phyloP scores from a whole-genome alignment of 1,284 basidiomycete species.

The Xanthoconium separans region DNA sequence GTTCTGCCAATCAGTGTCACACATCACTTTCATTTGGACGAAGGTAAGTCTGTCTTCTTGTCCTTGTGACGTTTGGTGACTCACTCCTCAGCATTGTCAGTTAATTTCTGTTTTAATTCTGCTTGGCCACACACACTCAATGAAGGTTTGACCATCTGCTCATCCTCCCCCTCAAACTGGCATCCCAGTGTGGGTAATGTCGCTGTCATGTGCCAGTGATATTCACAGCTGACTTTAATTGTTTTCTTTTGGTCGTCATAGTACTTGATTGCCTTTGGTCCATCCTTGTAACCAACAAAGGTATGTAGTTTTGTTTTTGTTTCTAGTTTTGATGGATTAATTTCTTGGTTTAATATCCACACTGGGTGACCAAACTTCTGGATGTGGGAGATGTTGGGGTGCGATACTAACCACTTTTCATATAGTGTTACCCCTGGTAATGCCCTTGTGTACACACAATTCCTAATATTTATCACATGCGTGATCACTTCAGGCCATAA shows the following conservation, averaged over 20 bases:
- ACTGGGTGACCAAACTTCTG: not conserved
- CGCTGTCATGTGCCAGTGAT: not conserved
- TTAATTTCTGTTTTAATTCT: no score
- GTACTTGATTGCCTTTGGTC: not conserved
- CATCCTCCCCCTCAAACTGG: not conserved
- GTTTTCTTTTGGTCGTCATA: not conserved
- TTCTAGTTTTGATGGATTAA: not conserved
- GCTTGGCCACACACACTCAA: not conserved
- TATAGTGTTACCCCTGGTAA: not conserved
- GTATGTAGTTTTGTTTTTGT: rapidly evolving
- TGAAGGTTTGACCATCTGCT: not conserved
- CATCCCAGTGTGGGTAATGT: no score
- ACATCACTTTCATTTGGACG: no score
- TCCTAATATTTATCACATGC: not conserved
- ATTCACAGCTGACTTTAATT: not conserved
- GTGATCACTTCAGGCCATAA: not conserved
- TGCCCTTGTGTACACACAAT: not conserved
- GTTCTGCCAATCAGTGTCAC: no score
- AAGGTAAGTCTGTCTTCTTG: no score
- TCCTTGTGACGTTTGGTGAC: no score
- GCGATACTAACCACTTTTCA: not conserved
- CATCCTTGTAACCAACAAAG: not conserved
- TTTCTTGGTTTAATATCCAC: not conserved
- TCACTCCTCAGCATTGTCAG: no score
- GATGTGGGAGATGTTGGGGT: not conserved